Conservation (phyloP, 1,139 yeast genomes). For the Lodderomyces pseudojiufengensis region DNA sequence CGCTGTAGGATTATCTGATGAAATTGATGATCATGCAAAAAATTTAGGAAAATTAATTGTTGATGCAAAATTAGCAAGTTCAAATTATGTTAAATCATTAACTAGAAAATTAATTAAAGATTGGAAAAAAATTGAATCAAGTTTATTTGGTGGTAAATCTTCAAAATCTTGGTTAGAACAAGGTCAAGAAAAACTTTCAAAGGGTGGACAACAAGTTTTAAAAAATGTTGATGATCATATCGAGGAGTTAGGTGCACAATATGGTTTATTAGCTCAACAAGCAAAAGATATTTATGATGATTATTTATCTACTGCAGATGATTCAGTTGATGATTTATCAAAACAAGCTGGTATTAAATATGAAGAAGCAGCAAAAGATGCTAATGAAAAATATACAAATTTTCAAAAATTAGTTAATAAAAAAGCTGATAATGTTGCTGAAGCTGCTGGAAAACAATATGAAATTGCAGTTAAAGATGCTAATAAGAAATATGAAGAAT, state of each 20-base stretch:
- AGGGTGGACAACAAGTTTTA: constrained; percentile 5
- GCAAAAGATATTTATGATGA: constrained; percentile 7
- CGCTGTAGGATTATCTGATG: constrained; percentile 15
- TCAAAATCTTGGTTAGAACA: constrained; percentile 4
- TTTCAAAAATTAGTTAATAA: constrained; percentile 8
- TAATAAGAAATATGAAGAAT: constrained; percentile 6
- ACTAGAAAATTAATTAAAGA: constrained; percentile 8
- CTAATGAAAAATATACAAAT: constrained; percentile 6
- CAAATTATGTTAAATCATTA: constrained; percentile 9
- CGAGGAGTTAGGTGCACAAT: constrained; percentile 1
- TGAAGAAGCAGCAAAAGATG: constrained; percentile 8
- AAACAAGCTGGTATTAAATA: constrained; percentile 7
- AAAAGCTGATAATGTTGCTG: constrained; percentile 9
- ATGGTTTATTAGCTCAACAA: constrained; percentile 5
- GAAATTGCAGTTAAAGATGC: constrained; percentile 12
- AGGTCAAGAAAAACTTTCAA: constrained; percentile 1
- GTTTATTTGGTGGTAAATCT: constrained; percentile 7
- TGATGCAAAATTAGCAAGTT: constrained; percentile 19
- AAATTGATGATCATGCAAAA: constrained; percentile 12
- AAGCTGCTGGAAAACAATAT: constrained; percentile 10
- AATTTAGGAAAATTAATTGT: constrained; percentile 15
- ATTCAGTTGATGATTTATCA: constrained; percentile 6
- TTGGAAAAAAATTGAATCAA: constrained; percentile 6
- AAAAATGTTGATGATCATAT: constrained; percentile 1
- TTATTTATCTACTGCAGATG: constrained; percentile 4